These are phyloP conservation scores for Clarkia xantiana DNA, from an alignment of 345 rosid genomes.

Conservation along the genomic window DNA sequence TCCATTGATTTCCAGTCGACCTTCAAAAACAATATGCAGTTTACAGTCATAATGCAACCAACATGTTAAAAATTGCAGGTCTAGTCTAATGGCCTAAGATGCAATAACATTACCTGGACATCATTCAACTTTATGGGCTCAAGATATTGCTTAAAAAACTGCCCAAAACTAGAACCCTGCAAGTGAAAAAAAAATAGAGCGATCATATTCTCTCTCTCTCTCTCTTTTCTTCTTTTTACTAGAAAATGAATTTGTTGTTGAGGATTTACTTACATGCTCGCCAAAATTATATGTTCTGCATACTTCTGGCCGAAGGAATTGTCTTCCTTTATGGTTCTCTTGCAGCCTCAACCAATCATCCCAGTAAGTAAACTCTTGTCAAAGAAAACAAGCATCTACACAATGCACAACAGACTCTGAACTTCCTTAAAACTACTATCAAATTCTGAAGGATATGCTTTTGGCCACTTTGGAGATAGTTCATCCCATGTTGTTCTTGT, in stretches of 20 bases:
- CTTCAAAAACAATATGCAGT: slow-evolving; percentile 23
- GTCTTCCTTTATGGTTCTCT: slow-evolving; percentile 82
- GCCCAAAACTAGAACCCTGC: slow-evolving; percentile 97
- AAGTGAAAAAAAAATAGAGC: background rate
- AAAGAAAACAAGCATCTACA: slow-evolving; percentile 23
- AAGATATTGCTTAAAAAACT: slow-evolving; percentile 76
- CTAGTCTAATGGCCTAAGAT: background rate
- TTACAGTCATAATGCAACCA: background rate
- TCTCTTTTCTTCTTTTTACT: too few relatives aligned
- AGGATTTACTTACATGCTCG: slow-evolving; percentile 59
- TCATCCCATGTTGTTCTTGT: slow-evolving; percentile 76
- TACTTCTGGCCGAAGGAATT: slow-evolving; percentile 89
- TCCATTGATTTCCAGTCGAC: slow-evolving; percentile 85
- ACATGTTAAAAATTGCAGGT: background rate
- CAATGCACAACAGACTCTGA: background rate
- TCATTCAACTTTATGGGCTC: slow-evolving; percentile 88
- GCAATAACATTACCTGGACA: slow-evolving; percentile 34
- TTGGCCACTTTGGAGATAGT: slow-evolving; percentile 99
- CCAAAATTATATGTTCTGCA: slow-evolving; percentile 98
- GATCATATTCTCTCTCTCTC: too few relatives aligned
- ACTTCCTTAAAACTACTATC: background rate
- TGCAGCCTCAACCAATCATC: slow-evolving; percentile 97
- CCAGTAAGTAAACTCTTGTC: slow-evolving; percentile 79
- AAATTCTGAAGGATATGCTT: slow-evolving; percentile 70
- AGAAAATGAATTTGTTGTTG: background rate